Evolutionary conservation across 1,284 basidiomycete genomes (phyloP).

Genomic region (Papiliotrema terrestris): DNA sequence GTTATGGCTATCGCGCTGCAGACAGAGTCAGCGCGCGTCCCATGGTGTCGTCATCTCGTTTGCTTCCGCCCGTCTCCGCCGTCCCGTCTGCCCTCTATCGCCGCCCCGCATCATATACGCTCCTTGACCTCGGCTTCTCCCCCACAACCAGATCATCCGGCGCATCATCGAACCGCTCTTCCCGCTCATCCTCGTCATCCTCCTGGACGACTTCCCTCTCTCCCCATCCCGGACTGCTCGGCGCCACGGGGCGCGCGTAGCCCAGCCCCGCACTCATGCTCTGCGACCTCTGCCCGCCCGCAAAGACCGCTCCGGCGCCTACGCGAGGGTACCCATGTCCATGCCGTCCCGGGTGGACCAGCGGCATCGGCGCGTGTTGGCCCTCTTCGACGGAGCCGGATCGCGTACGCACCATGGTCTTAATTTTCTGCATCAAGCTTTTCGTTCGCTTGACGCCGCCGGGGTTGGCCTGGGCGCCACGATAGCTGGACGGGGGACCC

Average conservation of each 20-base stretch:
- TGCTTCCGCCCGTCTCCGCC: not conserved
- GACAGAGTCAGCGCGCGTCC: conserved; percentile 2
- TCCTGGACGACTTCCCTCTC: conserved; percentile 17
- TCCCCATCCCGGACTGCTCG: conserved; percentile 14
- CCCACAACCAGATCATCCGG: conserved; percentile 7
- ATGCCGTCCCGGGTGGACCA: not conserved
- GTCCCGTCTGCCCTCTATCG: conserved; percentile 6
- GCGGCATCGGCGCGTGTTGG: conserved; percentile 4
- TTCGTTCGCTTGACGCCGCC: conserved; percentile 49
- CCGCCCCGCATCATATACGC: conserved; percentile 1
- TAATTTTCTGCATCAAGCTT: conserved; percentile 51
- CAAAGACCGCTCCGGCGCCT: not conserved
- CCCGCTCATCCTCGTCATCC: conserved; percentile 14
- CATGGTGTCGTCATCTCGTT: not conserved
- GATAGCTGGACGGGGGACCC: conserved; percentile 1
- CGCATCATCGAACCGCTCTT: conserved; percentile 6
- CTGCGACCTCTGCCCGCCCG: not conserved
- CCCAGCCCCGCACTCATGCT: too few species aligned
- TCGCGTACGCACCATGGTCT: conserved; percentile 49
- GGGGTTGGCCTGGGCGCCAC: conserved; percentile 3
- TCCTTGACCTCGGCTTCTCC: not conserved
- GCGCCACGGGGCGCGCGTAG: too few species aligned
- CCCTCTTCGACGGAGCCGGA: conserved; percentile 24
- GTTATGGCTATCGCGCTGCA: conserved; percentile 15
- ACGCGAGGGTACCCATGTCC: not conserved